phyloP scores from a whole-genome alignment of 805 yeast genomes.

The Candida khao-thaluensis region DNA sequence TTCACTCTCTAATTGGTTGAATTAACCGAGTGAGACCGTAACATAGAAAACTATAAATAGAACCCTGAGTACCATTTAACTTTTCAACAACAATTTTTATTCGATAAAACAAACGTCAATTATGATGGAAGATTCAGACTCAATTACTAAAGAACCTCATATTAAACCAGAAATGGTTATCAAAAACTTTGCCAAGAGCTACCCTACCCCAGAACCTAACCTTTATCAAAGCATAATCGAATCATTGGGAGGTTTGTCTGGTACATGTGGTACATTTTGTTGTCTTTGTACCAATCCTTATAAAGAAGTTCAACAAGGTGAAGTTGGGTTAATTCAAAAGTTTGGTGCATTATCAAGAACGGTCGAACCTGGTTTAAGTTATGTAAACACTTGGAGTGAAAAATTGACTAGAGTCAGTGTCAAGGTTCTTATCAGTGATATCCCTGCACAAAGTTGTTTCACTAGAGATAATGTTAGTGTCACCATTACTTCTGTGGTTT shows the following conservation, averaged over 20 bases:
- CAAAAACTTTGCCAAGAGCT: constrained; percentile 40
- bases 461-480: constrained; percentile 70
- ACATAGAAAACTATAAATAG: too few relatives aligned
- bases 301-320: constrained; percentile 60
- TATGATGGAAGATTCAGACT: constrained; percentile 10
- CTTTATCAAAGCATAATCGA: constrained; percentile 42
- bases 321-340: constrained; percentile 64
- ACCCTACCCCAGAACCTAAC: constrained; percentile 40
- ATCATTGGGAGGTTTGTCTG: constrained; percentile 46
- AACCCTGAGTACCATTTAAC: too few relatives aligned
- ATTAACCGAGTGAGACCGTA: too few relatives aligned
- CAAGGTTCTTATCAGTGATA: constrained; percentile 58
- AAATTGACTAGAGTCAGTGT: constrained; percentile 49
- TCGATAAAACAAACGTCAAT: too few relatives aligned
- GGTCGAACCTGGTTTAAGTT: constrained; percentile 67
- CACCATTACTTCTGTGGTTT: constrained; percentile 61
- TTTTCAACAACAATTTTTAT: too few relatives aligned
- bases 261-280: constrained; percentile 55
- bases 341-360: constrained; percentile 65
- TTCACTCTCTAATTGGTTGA: too few relatives aligned
- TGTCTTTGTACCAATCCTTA: constrained; percentile 61
- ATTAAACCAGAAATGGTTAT: constrained; percentile 41
- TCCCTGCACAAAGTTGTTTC: constrained; percentile 66
- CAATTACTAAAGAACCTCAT: constrained; percentile 19
- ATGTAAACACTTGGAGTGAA: constrained; percentile 66